phyloP scores from a whole-genome alignment of 306 rosid species.

The Rosa multiflora region DNA sequence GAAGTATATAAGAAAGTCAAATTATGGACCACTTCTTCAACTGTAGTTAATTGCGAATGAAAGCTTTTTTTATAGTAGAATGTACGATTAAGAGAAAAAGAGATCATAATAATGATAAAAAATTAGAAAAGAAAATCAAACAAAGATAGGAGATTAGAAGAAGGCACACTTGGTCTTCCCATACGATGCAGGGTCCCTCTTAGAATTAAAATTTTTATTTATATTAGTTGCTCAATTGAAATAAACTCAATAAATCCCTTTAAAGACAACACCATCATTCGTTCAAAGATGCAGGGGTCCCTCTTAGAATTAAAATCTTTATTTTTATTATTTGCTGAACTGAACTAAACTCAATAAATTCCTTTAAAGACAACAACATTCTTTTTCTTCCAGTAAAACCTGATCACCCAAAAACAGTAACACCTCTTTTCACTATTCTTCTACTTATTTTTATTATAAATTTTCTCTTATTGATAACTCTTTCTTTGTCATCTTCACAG shows the following conservation, averaged over 20 bases:
- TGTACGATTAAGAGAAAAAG: neutral
- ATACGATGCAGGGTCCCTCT: too few relatives aligned
- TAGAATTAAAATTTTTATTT: too few relatives aligned
- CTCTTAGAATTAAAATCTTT: neutral
- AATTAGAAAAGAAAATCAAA: neutral
- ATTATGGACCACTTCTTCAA: neutral
- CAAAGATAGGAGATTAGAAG: neutral
- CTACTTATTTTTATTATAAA: too few relatives aligned
- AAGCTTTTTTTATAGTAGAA: neutral
- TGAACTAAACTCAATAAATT: too few relatives aligned
- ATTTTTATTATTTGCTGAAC: neutral
- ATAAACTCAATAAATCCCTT: too few relatives aligned
- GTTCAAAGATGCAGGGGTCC: neutral
- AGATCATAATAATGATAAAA: neutral
- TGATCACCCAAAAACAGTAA: too few relatives aligned
- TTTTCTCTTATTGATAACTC: too few relatives aligned
- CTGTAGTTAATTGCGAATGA: neutral
- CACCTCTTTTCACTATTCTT: too few relatives aligned
- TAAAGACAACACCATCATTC: neutral
- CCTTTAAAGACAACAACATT: too few relatives aligned
- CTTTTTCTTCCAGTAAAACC: too few relatives aligned
- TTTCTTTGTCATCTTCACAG: neutral
- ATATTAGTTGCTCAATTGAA: too few relatives aligned
- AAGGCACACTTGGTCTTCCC: neutral
- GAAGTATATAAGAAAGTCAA: constrained; percentile 38